Percentiles rank a stretch among this genome's conserved stretches.
phyloP scores from a whole-genome alignment of 208 protist genomes.

The Leishmania turanica region DNA sequence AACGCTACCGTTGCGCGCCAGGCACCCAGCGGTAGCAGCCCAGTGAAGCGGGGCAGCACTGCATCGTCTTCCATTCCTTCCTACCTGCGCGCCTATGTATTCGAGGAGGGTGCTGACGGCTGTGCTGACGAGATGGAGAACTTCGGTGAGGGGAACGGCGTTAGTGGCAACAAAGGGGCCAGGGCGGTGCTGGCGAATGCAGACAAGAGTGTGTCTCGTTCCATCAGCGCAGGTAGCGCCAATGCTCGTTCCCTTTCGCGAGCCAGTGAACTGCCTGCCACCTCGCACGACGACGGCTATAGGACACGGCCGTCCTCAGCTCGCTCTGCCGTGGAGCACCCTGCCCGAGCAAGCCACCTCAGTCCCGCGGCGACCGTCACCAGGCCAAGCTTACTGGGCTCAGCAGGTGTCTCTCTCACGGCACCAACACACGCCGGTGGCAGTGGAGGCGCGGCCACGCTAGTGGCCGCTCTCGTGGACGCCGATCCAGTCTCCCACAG shows the following conservation, averaged over 20 bases:
- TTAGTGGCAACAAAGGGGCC: neutral
- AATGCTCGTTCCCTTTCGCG: conserved; percentile 15
- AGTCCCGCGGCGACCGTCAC: neutral
- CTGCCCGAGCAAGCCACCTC: neutral
- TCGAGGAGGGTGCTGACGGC: conserved; percentile 4
- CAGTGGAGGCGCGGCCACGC: neutral
- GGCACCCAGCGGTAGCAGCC: neutral
- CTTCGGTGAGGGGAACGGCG: neutral
- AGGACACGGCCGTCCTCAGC: neutral
- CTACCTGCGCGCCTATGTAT: conserved; percentile 26
- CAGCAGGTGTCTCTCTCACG: neutral
- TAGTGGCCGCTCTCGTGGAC: neutral
- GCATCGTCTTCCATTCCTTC: conserved; percentile 8
- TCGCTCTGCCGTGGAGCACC: neutral
- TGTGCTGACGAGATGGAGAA: neutral
- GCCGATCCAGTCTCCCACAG: conserved; percentile 2
- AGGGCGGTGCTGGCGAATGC: neutral
- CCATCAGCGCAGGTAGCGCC: conserved; percentile 12
- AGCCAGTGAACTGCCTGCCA: neutral
- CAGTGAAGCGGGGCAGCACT: neutral
- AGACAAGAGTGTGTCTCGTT: conserved; percentile 12
- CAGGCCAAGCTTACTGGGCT: neutral
- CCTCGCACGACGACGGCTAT: conserved; percentile 7
- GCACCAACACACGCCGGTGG: neutral
- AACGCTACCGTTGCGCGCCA: neutral